A percentile compares a stretch with the other conserved stretches of the same genome.
phyloP scores from a whole-genome alignment of 2,329 filamentous ascomycete species.

The Beauveria bassiana region DNA sequence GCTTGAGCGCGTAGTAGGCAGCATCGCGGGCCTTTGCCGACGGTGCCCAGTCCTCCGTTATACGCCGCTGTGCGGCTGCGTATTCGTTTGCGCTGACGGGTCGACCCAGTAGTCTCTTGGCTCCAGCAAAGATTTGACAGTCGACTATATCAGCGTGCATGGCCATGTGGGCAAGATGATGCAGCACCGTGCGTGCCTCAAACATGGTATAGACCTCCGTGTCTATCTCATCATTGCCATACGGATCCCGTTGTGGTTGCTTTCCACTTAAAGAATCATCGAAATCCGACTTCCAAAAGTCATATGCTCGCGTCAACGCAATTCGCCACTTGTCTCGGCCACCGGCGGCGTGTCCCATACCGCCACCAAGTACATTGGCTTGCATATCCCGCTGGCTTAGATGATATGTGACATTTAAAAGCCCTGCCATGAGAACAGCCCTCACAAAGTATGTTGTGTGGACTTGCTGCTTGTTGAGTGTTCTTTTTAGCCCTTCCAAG shows the following conservation, averaged over 20 bases:
- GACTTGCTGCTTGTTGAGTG: conserved; percentile 76
- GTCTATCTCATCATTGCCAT: conserved; percentile 46
- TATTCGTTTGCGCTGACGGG: conserved; percentile 79
- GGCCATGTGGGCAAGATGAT: conserved; percentile 93
- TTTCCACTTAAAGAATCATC: conserved; percentile 67
- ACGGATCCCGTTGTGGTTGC: conserved; percentile 45
- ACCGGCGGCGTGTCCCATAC: conserved; percentile 70
- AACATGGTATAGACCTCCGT: conserved; percentile 62
- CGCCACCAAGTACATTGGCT: conserved; percentile 69
- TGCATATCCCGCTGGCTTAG: conserved; percentile 95
- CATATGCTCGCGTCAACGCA: conserved; percentile 78
- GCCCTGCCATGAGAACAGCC: conserved; percentile 86
- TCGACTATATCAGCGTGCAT: conserved; percentile 98
- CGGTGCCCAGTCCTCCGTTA: conserved; percentile 85
- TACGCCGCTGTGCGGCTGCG: conserved; percentile 67
- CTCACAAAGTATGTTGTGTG: conserved; percentile 90
- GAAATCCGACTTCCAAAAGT: conserved; percentile 89
- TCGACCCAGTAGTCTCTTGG: conserved; percentile 75
- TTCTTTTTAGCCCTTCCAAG: conserved; percentile 83
- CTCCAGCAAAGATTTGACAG: conserved; percentile 89
- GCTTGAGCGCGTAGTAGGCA: conserved; percentile 84
- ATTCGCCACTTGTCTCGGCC: conserved; percentile 87
- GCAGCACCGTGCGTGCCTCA: conserved; percentile 80
- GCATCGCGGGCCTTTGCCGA: conserved; percentile 84
- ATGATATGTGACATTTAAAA: conserved; percentile 92